Evolutionary conservation across 2,329 filamentous ascomycete species (phyloP).

Genomic region (Pseudogymnoascus sp.): DNA sequence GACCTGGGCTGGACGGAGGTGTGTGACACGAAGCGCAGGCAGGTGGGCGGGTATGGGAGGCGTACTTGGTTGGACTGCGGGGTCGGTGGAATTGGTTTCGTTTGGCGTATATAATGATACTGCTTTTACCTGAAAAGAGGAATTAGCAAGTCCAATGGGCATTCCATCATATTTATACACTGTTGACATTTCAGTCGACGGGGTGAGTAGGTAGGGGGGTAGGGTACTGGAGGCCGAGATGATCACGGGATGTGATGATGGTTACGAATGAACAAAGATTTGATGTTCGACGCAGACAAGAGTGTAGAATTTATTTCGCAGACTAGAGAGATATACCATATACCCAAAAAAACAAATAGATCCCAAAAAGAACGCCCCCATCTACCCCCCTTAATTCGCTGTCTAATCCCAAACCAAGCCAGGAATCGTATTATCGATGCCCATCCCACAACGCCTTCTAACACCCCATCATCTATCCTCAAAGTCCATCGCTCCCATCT

Average conservation of each 20-base stretch:
- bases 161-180: background rate
- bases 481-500: background rate
- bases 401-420: background rate
- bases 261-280: background rate
- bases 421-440: background rate
- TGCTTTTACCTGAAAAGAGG: background rate
- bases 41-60: background rate
- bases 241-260: too few relatives aligned
- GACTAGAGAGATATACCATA: background rate
- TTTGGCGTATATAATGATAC: background rate
- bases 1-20: too few relatives aligned
- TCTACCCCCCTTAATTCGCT: constrained; percentile 11
- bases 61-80: background rate
- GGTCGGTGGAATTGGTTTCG: background rate
- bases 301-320: background rate
- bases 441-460: background rate
- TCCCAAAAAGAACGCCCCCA: constrained; percentile 2
- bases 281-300: background rate
- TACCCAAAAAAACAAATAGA: constrained; percentile 7
- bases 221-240: too few relatives aligned
- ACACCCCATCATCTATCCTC: constrained; percentile 13
- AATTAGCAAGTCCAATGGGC: background rate
- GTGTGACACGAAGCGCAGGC: too few relatives aligned
- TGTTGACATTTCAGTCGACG: background rate
- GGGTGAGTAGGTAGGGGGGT: background rate